These are phyloP conservation scores for Cladobotryum mycophilum DNA, from an alignment of 2,329 filamentous ascomycete species.

Conservation along the genomic window DNA sequence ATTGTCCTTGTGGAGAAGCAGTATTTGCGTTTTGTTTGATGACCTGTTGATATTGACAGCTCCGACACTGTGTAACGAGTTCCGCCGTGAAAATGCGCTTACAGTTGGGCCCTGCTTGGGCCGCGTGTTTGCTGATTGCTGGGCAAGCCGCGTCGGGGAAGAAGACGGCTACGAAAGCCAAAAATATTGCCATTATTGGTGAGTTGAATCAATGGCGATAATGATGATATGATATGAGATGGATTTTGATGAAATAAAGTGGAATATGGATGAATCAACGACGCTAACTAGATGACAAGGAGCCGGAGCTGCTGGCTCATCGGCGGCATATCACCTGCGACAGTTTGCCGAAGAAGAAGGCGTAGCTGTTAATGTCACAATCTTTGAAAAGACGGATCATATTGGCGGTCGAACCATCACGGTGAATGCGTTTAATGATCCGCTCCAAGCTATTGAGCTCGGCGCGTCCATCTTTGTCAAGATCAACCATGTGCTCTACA, in stretches of 20 bases:
- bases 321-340: slow-evolving; percentile 74
- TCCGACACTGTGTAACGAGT: too few species aligned
- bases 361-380: slow-evolving; percentile 67
- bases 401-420: slow-evolving; percentile 86
- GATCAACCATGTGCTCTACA: slow-evolving; percentile 74
- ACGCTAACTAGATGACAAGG: slow-evolving; percentile 43
- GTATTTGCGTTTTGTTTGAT: background rate
- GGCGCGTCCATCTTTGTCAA: slow-evolving; percentile 89
- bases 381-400: slow-evolving; percentile 74
- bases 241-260: background rate
- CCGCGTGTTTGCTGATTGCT: slow-evolving; percentile 15
- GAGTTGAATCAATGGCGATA: slow-evolving; percentile 11
- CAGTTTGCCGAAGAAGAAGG: slow-evolving; percentile 60
- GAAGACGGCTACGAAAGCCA: slow-evolving; percentile 16
- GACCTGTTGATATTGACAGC: too few species aligned
- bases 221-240: background rate
- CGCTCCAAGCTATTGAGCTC: slow-evolving; percentile 67
- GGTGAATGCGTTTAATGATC: slow-evolving; percentile 66
- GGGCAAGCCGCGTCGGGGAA: slow-evolving; percentile 9
- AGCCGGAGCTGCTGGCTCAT: slow-evolving; percentile 82
- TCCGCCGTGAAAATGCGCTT: slow-evolving; percentile 9
- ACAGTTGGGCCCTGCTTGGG: slow-evolving; percentile 10
- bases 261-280: background rate
- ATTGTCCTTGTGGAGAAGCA: too few species aligned
- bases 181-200: slow-evolving; percentile 34